Evolutionary conservation across 768 basidiomycete species (phyloP).

Genomic region (Lactarius hatsudake): DNA sequence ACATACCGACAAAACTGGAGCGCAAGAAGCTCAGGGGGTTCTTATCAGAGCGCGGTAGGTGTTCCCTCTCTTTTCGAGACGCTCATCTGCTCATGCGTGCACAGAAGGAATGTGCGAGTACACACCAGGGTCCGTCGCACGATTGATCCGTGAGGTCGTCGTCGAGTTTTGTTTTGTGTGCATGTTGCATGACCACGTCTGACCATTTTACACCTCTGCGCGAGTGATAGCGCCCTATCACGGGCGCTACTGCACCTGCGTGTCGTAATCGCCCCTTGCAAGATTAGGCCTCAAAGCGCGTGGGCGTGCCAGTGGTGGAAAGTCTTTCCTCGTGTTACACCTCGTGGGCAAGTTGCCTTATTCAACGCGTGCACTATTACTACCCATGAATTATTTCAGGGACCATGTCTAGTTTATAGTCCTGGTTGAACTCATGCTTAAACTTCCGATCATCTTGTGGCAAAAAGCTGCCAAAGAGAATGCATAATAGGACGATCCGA

Average conservation of each 20-base stretch:
- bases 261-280: constrained; percentile 87
- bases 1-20: no score
- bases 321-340: constrained; percentile 69
- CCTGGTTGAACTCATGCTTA: no score
- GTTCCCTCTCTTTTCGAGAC: background rate
- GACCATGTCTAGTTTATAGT: no score
- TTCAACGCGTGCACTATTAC: no score
- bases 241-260: constrained; percentile 56
- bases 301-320: constrained; percentile 60
- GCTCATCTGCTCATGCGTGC: background rate
- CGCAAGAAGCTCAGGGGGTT: no score
- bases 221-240: constrained; percentile 60
- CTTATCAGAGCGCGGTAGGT: no score
- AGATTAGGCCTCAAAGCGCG: constrained; percentile 75
- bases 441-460: no score
- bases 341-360: background rate
- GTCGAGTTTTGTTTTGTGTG: constrained; percentile 72
- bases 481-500: no score
- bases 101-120: constrained; percentile 93
- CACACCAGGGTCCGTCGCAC: constrained; percentile 76
- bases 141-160: constrained; percentile 67
- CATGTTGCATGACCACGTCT: constrained; percentile 82
- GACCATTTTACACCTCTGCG: constrained; percentile 85
- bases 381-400: no score
- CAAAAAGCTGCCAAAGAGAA: no score